Base-by-base conservation (phyloP, 140 eudicot genomes). In the Cichorium intybus region DNA sequence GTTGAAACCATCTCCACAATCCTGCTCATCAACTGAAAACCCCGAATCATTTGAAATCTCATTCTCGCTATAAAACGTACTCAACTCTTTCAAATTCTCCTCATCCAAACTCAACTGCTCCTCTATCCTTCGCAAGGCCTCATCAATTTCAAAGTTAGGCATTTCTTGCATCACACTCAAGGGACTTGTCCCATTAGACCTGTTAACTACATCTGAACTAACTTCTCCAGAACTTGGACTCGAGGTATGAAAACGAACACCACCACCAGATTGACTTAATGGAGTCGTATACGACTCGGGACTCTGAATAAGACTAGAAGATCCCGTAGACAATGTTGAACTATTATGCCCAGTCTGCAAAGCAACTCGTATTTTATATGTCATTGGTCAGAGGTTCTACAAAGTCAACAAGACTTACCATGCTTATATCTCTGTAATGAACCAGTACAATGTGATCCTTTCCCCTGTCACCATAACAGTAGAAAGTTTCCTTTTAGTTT, bases 401-500 rank as follows among this genome's bases (percentile, higher is more conserved):
- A 22, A 41, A 43, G 48, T 65, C 64, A 27, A 27, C 10, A 49
- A 71, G 54, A 77, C 83, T 71, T 51, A 93, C 99, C 93, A 79
- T 82, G 23, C 55, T 65, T 75, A 85, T 80, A 63, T 93, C 97
- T 81, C 99, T 86, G 84, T 93, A 93, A 83, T 93, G 99, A 68
- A 93, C 99, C 49, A 93, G 94, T 62, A 93, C 99, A 76, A 93
- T 93, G 73, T 93, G 99, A 62, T 93, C 97, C 76, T 76, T 79
- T 58, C 80, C 83, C 84, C 99, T 93, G 87, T 47, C 39, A 41
- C 70, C 79, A 47, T 3, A 75, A 75, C n/a, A n/a, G n/a, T n/a
- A n/a, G n/a, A n/a, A n/a, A n/a, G n/a, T n/a, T n/a, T n/a, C n/a
- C 35, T 49, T 45, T 29, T 33, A 33, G 11, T 21, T 74, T 8